Base-by-base conservation (phyloP, 228 moss, liverwort and hornwort species). In the Sphagnum fallax region DNA sequence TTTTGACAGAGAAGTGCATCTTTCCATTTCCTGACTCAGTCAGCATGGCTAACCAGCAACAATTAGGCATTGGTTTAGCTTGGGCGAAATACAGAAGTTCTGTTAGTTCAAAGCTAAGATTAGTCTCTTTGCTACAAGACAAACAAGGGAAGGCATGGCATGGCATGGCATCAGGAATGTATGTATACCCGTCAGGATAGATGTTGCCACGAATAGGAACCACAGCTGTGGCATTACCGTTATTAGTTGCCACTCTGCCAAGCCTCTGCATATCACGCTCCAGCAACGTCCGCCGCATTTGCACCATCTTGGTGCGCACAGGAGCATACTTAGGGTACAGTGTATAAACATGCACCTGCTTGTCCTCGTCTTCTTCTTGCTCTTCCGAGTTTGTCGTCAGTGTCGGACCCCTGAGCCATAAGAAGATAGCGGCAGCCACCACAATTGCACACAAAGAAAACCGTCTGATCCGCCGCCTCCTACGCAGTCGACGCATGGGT, bases 301-400 rank as follows among this genome's bases (percentile, higher is more conserved):
- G 80, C 52, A 69, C 68, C 73, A 61, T 71, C 68, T 62, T 67
- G 74, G 73, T 64, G 18, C 68, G 79, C 49, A 62, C 71, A 53
- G 51, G 1, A 47, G 71, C 84, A 6, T 75, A 87, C 67, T 91
- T 94, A 13, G 86, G 72, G 63, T 86, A 83, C 13, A 94, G 52
- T 58, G 78, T 84, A 69, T 93, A 92, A 4, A 93, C 93, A 75
- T 97, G 93, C 5, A 83, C 91, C 63, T 76, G 77, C 71, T 93
- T 85, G 75, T 90, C 93, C 52, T 87, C 84, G 4, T 84, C 87
- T 11, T 91, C 85, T 76, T 89, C 84, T 49, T 81, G 81, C 75
- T 85, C 86, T 73, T 90, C 86, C 4, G 84, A 75, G 61, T 5
- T 12, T 50, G 16, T 79, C 69, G 75, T 81, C 0, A 89, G 57